Evolutionary conservation across 352 stramenopile genomes (phyloP).

Genomic region (Peronospora destructor): DNA sequence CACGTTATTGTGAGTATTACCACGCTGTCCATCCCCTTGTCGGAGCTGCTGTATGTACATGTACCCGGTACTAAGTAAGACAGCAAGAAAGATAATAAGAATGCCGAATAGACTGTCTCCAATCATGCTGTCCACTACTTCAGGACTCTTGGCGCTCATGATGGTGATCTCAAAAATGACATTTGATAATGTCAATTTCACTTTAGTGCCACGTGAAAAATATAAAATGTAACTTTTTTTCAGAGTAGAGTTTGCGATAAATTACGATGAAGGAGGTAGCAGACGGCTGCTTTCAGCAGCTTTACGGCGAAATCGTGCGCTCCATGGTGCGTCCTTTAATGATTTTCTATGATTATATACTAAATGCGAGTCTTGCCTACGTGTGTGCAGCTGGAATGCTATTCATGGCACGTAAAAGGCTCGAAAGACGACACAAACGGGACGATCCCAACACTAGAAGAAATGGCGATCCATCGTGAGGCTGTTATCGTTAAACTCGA

Average conservation of each 20-base stretch:
- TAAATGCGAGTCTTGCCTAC: not conserved
- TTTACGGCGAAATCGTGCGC: conserved; percentile 82
- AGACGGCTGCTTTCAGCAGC: conserved; percentile 83
- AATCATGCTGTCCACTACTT: conserved; percentile 47
- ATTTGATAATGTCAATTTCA: not conserved
- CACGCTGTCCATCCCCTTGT: conserved; percentile 9
- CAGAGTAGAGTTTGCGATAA: not conserved
- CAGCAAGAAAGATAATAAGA: conserved; percentile 60
- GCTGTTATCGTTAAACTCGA: conserved; percentile 78
- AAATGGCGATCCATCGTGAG: conserved; percentile 43
- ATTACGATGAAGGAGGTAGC: conserved; percentile 73
- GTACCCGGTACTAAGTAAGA: conserved; percentile 70
- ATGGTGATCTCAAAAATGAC: not conserved
- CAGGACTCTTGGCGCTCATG: conserved; percentile 33
- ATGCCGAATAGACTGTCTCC: conserved; percentile 67
- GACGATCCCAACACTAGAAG: conserved; percentile 23
- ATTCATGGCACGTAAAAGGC: conserved; percentile 36
- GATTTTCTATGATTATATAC: not conserved
- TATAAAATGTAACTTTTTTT: too few relatives aligned
- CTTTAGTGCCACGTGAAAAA: conserved; percentile 5
- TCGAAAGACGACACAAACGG: conserved; percentile 7
- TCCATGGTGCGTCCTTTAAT: conserved; percentile 49
- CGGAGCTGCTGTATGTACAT: conserved; percentile 63
- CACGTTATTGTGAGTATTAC: not conserved
- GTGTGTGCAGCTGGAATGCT: conserved; percentile 49